Evolutionary conservation across 2,329 filamentous ascomycete species (phyloP), one percentile per base, ranked within the genome.

Genomic region (Niveomyces coronatus): DNA sequence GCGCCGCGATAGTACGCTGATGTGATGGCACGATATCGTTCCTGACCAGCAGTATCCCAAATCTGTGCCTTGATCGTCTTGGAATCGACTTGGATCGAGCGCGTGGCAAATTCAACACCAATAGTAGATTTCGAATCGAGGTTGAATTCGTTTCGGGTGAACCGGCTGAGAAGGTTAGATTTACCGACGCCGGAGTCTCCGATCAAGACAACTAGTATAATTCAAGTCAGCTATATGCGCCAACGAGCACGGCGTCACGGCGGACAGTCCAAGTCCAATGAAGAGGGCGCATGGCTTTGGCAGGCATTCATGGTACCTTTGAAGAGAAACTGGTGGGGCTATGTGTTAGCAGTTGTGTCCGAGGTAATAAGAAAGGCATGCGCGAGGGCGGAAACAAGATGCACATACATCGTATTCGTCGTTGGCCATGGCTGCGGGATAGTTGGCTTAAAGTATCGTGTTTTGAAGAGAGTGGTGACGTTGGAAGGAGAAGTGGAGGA

Each of bases 31-130:
- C 93, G 85, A 72, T 96, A 98, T 63, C 91, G 83, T 69, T 98
- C 91, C 71, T 98, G 91, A 51, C 91, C 91, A 50, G 91, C 91
- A 43, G 91, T 98, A 71, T 98, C 91, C 91, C 93, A 98, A 57
- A 98, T 98, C 72, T 98, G 91, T 53, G 91, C 91, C 76, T 98
- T 98, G 79, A 98, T 98, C 48, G 91, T 98, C 77, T 98, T 98
- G 59, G 85, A 84, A 67, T 98, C 91, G 57, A 98, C 91, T 68
- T 96, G 89, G 62, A 98, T 98, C 51, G 87, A 95, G 48, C 91
- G 82, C 53, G 91, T 98, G 54, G 93, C 91, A 63, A 98, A 98
- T 69, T 98, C 91, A 64, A 98, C 91, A 56, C 91, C 91, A 68
- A 98, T 98, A 53, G 91, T 98, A 47, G 91, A 96, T 79, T 98